Evolutionary conservation across 148 eudicot species (phyloP).

Genomic region (Dianthus caryophyllus): DNA sequence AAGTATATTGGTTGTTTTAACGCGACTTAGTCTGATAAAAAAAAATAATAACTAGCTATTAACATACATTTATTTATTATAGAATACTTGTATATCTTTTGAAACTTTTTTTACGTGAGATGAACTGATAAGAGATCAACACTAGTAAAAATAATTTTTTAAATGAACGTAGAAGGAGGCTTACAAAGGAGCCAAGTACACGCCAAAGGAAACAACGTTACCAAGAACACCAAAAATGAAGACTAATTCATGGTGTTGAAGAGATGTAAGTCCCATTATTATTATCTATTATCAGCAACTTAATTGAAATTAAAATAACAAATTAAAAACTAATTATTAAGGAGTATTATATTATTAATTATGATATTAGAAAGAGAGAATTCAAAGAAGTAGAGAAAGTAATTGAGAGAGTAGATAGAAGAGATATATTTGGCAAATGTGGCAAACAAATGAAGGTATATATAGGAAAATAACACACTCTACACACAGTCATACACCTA

Average conservation of each 20-base stretch:
- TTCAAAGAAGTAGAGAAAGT: background rate
- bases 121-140: too few species aligned
- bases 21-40: too few species aligned
- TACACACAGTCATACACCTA: background rate
- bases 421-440: background rate
- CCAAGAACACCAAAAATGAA: slow-evolving; percentile 55
- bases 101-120: too few species aligned
- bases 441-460: background rate
- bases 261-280: slow-evolving; percentile 32
- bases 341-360: too few species aligned
- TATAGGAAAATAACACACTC: background rate
- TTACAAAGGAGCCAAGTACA: slow-evolving; percentile 66
- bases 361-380: background rate
- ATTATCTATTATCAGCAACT: too few species aligned
- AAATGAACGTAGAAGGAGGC: slow-evolving; percentile 10
- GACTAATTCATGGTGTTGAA: slow-evolving; percentile 30
- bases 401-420: background rate
- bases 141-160: too few species aligned
- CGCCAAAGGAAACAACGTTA: slow-evolving; percentile 54
- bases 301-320: too few species aligned
- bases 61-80: background rate
- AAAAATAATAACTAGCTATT: too few species aligned
- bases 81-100: too few species aligned
- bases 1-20: background rate
- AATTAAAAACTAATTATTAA: too few species aligned